Evolutionary conservation across 2,329 filamentous ascomycete genomes (phyloP).

Genomic region (Alternaria sp.): DNA sequence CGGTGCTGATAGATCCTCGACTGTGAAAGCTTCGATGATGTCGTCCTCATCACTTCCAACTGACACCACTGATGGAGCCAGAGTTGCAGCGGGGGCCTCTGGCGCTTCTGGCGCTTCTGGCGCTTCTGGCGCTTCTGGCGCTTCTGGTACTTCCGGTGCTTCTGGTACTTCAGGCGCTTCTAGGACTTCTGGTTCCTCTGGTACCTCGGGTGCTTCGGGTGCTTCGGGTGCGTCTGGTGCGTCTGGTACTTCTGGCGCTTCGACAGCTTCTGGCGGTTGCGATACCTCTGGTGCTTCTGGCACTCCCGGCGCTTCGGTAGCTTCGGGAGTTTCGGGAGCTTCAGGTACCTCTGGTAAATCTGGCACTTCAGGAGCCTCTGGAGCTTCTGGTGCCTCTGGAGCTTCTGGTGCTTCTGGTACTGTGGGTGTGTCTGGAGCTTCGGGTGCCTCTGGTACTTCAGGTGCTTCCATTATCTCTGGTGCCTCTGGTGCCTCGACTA

Average conservation of each 20-base stretch:
- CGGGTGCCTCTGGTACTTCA: not conserved
- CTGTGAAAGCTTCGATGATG: not conserved
- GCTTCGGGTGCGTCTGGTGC: not conserved
- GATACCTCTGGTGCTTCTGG: not conserved
- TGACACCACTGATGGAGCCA: slow-evolving; percentile 1
- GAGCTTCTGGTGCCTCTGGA: not conserved
- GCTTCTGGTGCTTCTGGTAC: not conserved
- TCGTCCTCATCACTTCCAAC: not conserved
- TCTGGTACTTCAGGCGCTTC: not conserved
- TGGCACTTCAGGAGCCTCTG: not conserved
- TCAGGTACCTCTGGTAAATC: not conserved
- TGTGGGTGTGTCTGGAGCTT: not conserved
- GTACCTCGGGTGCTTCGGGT: not conserved
- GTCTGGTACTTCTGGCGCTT: not conserved
- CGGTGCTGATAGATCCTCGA: not conserved
- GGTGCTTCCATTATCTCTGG: not conserved
- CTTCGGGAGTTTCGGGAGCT: not conserved
- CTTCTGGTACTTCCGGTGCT: not conserved
- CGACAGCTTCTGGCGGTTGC: too few relatives aligned
- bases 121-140: not conserved
- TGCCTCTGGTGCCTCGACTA: not conserved
- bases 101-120: not conserved
- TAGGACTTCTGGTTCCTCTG: not conserved
- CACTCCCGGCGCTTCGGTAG: not conserved
- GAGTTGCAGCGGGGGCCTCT: not conserved